Conservation (phyloP, 345 rosid genomes). For the Psidium friedrichsthalianum region DNA sequence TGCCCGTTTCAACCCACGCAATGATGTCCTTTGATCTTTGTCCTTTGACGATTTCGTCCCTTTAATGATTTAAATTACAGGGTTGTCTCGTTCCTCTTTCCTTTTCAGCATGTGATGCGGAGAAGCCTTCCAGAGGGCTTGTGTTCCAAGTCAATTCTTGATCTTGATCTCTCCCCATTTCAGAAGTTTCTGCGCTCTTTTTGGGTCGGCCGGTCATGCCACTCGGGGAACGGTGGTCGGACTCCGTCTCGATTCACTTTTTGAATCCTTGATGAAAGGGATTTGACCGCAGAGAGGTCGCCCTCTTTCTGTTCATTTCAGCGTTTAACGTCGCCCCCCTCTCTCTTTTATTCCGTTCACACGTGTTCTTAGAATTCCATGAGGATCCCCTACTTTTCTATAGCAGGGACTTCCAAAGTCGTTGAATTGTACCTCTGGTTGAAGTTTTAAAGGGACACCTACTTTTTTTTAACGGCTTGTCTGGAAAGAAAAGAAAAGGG, state of each 20-base stretch:
- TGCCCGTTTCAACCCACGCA: background rate
- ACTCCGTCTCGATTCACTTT: background rate
- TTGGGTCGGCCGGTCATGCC: background rate
- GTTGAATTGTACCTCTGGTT: background rate
- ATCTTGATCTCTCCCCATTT: background rate
- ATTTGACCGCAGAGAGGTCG: background rate
- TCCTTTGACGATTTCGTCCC: background rate
- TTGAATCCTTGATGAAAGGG: background rate
- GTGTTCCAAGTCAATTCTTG: background rate
- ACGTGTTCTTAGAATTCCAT: background rate
- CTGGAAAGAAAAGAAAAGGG: background rate
- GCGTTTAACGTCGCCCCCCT: background rate
- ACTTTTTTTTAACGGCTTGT: background rate
- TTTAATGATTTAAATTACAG: background rate
- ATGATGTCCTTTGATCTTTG: background rate
- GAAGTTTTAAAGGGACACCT: background rate
- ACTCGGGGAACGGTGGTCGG: background rate
- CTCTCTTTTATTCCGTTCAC: background rate
- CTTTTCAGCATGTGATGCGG: background rate
- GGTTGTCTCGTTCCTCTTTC: background rate
- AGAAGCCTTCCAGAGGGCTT: background rate
- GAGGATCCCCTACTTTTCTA: background rate
- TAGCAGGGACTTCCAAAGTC: background rate
- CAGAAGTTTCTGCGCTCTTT: background rate
- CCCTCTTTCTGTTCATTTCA: background rate